Evolutionary conservation across 768 basidiomycete species (phyloP).

Genomic region (Jaapia argillacea): DNA sequence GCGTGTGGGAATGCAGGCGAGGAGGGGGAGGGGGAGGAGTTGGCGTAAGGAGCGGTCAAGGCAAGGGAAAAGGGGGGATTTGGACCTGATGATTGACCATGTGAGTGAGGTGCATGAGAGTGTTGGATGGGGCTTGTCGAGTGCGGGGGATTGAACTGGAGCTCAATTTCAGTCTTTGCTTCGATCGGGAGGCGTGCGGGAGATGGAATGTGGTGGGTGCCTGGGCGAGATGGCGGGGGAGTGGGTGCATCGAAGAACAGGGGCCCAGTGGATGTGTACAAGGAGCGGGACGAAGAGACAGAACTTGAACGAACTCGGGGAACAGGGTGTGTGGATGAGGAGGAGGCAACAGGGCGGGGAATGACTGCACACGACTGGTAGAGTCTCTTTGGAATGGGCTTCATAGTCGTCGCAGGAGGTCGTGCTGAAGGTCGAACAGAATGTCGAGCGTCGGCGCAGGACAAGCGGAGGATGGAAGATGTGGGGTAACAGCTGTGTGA

Average conservation of each 20-base stretch:
- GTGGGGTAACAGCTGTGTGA: too few species aligned
- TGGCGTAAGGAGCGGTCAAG: conserved; percentile 31
- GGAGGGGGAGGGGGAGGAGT: conserved; percentile 22
- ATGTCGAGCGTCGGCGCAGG: too few species aligned
- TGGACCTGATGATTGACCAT: conserved; percentile 21
- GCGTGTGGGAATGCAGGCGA: conserved; percentile 19
- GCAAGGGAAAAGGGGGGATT: conserved; percentile 30
- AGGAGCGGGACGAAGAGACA: conserved; percentile 26
- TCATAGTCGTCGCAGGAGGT: conserved; percentile 29
- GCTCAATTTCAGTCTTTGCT: conserved; percentile 33
- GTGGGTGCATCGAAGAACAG: conserved; percentile 31
- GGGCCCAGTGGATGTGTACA: conserved; percentile 28
- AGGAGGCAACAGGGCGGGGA: conserved; percentile 14
- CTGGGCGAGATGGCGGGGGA: conserved; percentile 27
- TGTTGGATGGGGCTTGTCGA: conserved; percentile 22
- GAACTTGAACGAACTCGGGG: conserved; percentile 36
- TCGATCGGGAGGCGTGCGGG: conserved; percentile 36
- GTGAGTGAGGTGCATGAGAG: conserved; percentile 22
- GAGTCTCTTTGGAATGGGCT: conserved; percentile 42
- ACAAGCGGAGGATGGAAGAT: too few species aligned
- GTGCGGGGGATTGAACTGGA: conserved; percentile 21
- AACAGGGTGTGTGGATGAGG: conserved; percentile 16
- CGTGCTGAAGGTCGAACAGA: neutral
- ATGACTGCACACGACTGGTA: conserved; percentile 14
- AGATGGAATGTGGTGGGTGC: conserved; percentile 27